A percentile compares a stretch with the other conserved stretches of the same genome.
Evolutionary conservation across 208 protist species (phyloP).

Genomic region (Leishmania turanica): DNA sequence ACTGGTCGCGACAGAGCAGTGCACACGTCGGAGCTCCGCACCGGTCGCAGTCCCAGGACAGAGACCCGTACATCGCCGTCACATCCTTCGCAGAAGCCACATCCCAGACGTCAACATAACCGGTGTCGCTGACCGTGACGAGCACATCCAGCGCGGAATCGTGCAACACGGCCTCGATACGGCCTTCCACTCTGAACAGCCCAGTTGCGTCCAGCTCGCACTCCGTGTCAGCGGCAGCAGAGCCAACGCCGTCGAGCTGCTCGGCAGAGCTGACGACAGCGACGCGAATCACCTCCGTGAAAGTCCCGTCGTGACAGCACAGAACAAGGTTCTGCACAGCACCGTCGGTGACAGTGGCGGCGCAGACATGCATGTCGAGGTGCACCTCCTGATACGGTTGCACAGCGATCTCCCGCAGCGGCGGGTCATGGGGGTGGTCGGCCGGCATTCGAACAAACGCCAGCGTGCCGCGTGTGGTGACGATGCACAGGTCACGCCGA

Average conservation of each 20-base stretch:
- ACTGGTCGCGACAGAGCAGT: slow-evolving; percentile 16
- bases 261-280: slow-evolving; percentile 6
- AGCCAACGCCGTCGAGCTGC: neutral
- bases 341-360: neutral
- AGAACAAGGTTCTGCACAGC: slow-evolving; percentile 6
- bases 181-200: slow-evolving; percentile 55
- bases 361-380: slow-evolving; percentile 19
- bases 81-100: slow-evolving; percentile 33
- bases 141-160: slow-evolving; percentile 28
- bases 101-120: slow-evolving; percentile 71
- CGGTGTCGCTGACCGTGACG: slow-evolving; percentile 45
- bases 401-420: neutral
- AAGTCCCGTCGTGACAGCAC: slow-evolving; percentile 27
- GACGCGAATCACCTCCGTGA: slow-evolving; percentile 24
- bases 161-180: slow-evolving; percentile 31
- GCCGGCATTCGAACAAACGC: slow-evolving; percentile 11
- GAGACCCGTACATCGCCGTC: slow-evolving; percentile 40
- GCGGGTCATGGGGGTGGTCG: no score
- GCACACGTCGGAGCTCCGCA: slow-evolving; percentile 37
- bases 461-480: slow-evolving; percentile 13
- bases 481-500: slow-evolving; percentile 13
- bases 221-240: neutral
- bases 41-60: slow-evolving; percentile 24
- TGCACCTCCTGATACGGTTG: slow-evolving; percentile 26
- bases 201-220: slow-evolving; percentile 27